Evolutionary conservation across 2,329 filamentous ascomycete species (phyloP).

Genomic region (Cladobotryum mycophilum): DNA sequence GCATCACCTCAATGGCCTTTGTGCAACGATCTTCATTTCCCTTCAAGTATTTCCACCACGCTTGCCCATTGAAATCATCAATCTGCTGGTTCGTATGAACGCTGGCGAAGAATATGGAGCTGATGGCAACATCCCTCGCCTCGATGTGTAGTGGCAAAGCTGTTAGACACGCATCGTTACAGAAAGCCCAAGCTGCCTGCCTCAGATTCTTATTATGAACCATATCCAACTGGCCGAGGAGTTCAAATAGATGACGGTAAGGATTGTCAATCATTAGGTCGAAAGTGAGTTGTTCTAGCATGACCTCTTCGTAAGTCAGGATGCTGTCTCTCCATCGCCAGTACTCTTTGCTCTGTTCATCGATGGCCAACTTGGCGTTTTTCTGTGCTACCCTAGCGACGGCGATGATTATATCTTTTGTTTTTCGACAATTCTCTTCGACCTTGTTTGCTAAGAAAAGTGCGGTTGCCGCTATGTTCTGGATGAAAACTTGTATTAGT

Average conservation of each 20-base stretch:
- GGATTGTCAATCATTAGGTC: constrained; percentile 87
- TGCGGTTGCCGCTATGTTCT: constrained; percentile 82
- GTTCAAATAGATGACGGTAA: constrained; percentile 76
- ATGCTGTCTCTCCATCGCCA: constrained; percentile 98
- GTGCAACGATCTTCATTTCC: constrained; percentile 65
- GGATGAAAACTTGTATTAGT: constrained; percentile 8
- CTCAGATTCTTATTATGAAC: constrained; percentile 76
- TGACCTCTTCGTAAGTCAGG: constrained; percentile 81
- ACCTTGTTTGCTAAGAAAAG: constrained; percentile 95
- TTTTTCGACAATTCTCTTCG: constrained; percentile 93
- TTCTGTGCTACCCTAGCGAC: constrained; percentile 95
- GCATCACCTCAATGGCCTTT: constrained; percentile 70
- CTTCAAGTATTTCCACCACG: constrained; percentile 82
- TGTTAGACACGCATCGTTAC: constrained; percentile 85
- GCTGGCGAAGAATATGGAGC: constrained; percentile 80
- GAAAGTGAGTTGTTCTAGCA: constrained; percentile 89
- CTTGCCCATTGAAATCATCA: constrained; percentile 65
- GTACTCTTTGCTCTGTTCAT: constrained; percentile 96
- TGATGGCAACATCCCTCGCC: constrained; percentile 74
- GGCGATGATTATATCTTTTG: constrained; percentile 87
- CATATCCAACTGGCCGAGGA: constrained; percentile 65
- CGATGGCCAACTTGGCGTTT: constrained; percentile 80
- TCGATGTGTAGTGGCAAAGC: constrained; percentile 75
- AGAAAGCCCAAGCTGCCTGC: constrained; percentile 86
- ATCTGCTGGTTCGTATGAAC: constrained; percentile 68